A percentile compares a stretch with the other conserved stretches of the same genome.
phyloP scores from a whole-genome alignment of 164 flowering plant genomes.

The Warburgia ugandensis region DNA sequence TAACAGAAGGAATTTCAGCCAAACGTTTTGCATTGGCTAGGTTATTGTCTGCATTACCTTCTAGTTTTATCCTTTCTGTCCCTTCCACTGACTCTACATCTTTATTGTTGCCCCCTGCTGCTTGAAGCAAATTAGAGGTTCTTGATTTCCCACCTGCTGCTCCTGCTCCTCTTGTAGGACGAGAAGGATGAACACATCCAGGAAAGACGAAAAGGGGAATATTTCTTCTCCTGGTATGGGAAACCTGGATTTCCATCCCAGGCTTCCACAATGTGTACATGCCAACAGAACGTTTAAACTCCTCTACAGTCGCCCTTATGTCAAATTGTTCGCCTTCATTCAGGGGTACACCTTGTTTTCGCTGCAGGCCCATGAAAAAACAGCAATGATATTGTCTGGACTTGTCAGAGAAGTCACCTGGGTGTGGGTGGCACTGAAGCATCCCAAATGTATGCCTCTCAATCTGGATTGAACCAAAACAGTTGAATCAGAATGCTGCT shows the following conservation, averaged over 20 bases:
- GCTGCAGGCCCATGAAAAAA: constrained; percentile 83
- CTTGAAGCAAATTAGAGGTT: constrained; percentile 11
- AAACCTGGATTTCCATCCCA: constrained; percentile 71
- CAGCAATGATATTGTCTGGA: constrained; percentile 49
- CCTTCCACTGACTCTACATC: constrained; percentile 10
- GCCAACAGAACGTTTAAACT: constrained; percentile 59
- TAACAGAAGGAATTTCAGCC: constrained; percentile 8
- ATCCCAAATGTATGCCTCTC: constrained; percentile 63
- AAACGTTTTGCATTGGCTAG: constrained; percentile 6
- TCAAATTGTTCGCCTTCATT: constrained; percentile 70
- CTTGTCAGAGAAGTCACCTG: constrained; percentile 47
- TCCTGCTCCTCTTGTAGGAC: constrained; percentile 32
- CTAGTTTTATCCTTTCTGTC: constrained; percentile 14
- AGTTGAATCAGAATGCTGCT: not conserved
- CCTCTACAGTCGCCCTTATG: constrained; percentile 76
- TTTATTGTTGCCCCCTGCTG: constrained; percentile 4
- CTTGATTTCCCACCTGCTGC: constrained; percentile 21
- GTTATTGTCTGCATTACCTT: constrained; percentile 3
- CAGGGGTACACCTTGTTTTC: constrained; percentile 58
- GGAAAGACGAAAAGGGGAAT: constrained; percentile 82
- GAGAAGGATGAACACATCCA: constrained; percentile 63
- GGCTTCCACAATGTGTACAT: constrained; percentile 51
- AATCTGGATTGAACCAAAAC: constrained; percentile 37
- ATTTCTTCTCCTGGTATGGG: constrained; percentile 52
- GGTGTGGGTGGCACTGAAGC: constrained; percentile 92